These are phyloP conservation scores for Raffaelea albimanens DNA, from an alignment of 2,329 filamentous ascomycete species.

Conservation along the genomic window DNA sequence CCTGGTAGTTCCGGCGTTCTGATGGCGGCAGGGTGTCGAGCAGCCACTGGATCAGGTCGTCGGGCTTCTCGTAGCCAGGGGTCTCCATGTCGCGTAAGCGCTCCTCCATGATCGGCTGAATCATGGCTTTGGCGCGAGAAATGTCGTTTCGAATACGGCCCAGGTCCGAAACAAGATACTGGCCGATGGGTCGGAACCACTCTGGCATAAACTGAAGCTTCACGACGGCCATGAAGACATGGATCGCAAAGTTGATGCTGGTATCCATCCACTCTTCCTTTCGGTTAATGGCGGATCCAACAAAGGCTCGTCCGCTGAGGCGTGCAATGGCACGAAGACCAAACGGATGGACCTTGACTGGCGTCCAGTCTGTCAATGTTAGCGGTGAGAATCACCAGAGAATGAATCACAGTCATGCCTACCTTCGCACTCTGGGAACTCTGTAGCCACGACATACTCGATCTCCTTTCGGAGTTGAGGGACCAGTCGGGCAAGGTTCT, in stretches of 20 bases:
- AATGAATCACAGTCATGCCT: conserved; percentile 3
- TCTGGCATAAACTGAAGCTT: conserved; percentile 42
- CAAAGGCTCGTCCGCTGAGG: conserved; percentile 43
- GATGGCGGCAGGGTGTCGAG: conserved; percentile 28
- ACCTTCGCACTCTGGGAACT: conserved; percentile 38
- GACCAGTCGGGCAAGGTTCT: conserved; percentile 35
- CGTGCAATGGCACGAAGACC: conserved; percentile 41
- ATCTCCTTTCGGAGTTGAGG: conserved; percentile 37
- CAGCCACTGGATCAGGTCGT: conserved; percentile 37
- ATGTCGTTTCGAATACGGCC: conserved; percentile 34
- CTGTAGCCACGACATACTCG: conserved; percentile 33
- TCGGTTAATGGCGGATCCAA: conserved; percentile 40
- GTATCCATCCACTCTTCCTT: conserved; percentile 44
- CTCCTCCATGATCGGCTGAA: conserved; percentile 36
- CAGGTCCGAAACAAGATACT: conserved; percentile 37
- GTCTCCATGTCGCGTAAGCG: conserved; percentile 30
- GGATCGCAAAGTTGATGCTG: conserved; percentile 38
- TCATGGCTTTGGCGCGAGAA: conserved; percentile 29
- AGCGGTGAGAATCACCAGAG: not conserved
- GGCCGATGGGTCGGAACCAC: conserved; percentile 36
- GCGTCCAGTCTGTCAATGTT: conserved; percentile 41
- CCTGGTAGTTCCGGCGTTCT: conserved; percentile 27
- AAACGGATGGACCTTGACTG: conserved; percentile 42
- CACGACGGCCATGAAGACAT: conserved; percentile 36
- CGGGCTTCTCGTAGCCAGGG: conserved; percentile 24